Percentiles rank a stretch among this genome's conserved stretches.
Evolutionary conservation across 257 asterid genomes (phyloP).

Genomic region (Agastache rugosa): DNA sequence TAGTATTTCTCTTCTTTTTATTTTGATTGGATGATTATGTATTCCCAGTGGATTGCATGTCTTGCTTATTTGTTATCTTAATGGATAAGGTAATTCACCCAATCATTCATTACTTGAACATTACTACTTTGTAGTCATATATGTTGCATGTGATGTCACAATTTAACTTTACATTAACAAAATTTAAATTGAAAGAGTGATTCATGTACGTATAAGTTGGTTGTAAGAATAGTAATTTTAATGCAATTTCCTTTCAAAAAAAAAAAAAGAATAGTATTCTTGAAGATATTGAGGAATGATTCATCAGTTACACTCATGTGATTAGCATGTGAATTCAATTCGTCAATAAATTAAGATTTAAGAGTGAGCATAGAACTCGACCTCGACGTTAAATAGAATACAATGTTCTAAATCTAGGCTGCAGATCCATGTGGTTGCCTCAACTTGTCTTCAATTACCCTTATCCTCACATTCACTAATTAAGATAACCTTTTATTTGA

Average conservation of each 20-base stretch:
- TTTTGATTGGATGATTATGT: slow-evolving; percentile 42
- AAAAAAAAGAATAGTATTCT: background rate
- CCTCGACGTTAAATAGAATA: background rate
- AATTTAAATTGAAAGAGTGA: background rate
- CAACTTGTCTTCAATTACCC: background rate
- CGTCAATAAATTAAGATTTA: no score
- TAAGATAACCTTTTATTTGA: slow-evolving; percentile 12
- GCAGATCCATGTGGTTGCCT: background rate
- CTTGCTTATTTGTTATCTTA: slow-evolving; percentile 41
- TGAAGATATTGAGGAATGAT: background rate
- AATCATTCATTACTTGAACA: slow-evolving; percentile 40
- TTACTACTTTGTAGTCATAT: slow-evolving; percentile 26
- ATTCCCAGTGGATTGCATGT: slow-evolving; percentile 41
- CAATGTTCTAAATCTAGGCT: background rate
- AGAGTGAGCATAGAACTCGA: no score
- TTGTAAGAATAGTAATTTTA: background rate
- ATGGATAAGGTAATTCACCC: slow-evolving; percentile 40
- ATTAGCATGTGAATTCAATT: background rate
- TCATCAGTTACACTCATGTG: background rate
- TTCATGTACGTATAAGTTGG: background rate
- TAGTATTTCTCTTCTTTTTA: slow-evolving; percentile 12
- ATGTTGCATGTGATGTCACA: background rate
- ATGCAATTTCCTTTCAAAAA: no score
- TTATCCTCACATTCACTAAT: slow-evolving; percentile 8
- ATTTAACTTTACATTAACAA: background rate